Percentiles rank a stretch among this genome's conserved stretches.
Conservation (phyloP, 2,329 filamentous ascomycete species). For the Aspergillus sp. region DNA sequence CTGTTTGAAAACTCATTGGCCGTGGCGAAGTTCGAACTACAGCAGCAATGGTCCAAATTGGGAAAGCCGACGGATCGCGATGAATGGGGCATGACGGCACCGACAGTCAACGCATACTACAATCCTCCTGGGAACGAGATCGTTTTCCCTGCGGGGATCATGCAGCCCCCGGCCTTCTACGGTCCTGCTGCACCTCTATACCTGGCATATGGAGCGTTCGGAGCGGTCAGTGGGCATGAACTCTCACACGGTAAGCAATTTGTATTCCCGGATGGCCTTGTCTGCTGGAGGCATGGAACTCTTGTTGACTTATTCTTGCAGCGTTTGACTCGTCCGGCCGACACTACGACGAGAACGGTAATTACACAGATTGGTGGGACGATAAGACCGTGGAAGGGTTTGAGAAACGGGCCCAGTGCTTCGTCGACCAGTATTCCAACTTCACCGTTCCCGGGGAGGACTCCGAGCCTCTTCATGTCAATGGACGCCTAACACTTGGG, state of each 20-base stretch:
- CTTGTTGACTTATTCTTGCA: conserved; percentile 13
- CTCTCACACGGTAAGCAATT: conserved; percentile 56
- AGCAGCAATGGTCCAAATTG: conserved; percentile 56
- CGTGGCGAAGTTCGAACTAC: conserved; percentile 50
- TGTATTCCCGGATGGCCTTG: neutral
- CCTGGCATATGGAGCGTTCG: conserved; percentile 68
- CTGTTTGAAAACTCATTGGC: conserved; percentile 61
- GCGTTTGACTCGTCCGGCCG: conserved; percentile 67
- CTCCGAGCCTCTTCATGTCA: conserved; percentile 59
- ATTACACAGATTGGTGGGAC: conserved; percentile 68
- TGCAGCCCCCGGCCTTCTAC: conserved; percentile 68
- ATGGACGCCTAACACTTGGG: conserved; percentile 62
- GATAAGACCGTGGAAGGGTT: conserved; percentile 60
- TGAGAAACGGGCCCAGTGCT: conserved; percentile 61
- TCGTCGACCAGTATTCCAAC: conserved; percentile 65
- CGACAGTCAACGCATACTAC: conserved; percentile 67
- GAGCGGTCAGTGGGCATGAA: conserved; percentile 66
- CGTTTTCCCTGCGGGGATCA: conserved; percentile 67
- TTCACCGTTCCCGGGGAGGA: conserved; percentile 60
- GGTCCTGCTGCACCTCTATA: conserved; percentile 60
- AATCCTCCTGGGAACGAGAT: conserved; percentile 66
- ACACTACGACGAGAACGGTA: conserved; percentile 64
- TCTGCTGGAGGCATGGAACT: neutral
- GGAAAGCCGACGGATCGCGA: conserved; percentile 61
- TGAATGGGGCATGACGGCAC: conserved; percentile 60